phyloP scores from a whole-genome alignment of 2,329 filamentous ascomycete genomes.

The Apiospora saccharicola region DNA sequence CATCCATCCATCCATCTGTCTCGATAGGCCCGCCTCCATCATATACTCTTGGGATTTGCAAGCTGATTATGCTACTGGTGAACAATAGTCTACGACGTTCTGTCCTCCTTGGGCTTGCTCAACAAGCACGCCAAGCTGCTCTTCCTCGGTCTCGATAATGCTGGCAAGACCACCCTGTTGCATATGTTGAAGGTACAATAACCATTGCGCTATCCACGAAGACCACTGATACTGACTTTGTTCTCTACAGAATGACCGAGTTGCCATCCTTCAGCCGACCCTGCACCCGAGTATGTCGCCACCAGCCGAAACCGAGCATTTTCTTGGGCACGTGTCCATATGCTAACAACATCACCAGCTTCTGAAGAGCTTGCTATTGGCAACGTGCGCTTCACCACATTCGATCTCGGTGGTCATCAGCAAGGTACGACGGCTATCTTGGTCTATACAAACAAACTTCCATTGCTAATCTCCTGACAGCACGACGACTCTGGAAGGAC shows the following conservation, averaged over 20 bases:
- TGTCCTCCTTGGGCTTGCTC: conserved; percentile 84
- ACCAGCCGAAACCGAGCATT: conserved; percentile 28
- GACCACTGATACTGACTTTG: conserved; percentile 23
- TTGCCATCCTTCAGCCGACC: conserved; percentile 88
- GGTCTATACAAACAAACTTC: background rate
- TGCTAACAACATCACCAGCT: conserved; percentile 55
- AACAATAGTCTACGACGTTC: conserved; percentile 81
- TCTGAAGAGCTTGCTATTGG: conserved; percentile 93
- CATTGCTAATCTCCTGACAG: conserved; percentile 50
- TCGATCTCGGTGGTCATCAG: conserved; percentile 92
- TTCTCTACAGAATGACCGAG: conserved; percentile 78
- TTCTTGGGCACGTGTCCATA: conserved; percentile 35
- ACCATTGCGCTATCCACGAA: conserved; percentile 15
- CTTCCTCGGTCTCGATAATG: conserved; percentile 93
- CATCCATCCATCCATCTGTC: background rate
- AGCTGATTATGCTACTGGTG: conserved; percentile 35
- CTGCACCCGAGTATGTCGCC: conserved; percentile 81
- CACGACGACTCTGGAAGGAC: conserved; percentile 93
- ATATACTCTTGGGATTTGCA: conserved; percentile 15
- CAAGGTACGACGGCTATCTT: conserved; percentile 67
- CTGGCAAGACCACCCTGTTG: conserved; percentile 90
- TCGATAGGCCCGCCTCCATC: background rate
- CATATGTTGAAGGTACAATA: conserved; percentile 89
- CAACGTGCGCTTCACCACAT: conserved; percentile 93
- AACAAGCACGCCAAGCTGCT: conserved; percentile 98